Percentiles rank a stretch among this genome's conserved stretches.
Conservation (phyloP, 441 rosid genomes). For the Croton laevigatus region DNA sequence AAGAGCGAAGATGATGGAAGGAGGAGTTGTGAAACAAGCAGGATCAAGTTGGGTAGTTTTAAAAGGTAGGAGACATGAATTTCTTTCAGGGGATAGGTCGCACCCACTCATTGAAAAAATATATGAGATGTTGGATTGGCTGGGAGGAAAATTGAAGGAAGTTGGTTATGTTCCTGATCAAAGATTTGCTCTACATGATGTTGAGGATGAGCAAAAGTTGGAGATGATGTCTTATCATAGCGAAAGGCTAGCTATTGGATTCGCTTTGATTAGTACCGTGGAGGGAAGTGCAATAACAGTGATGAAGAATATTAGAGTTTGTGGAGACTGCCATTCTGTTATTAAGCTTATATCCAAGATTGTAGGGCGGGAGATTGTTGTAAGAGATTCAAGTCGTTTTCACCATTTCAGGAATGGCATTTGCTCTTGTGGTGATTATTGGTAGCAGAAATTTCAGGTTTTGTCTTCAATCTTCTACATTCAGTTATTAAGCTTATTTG, state of each 20-base stretch:
- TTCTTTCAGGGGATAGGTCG: conserved; percentile 56
- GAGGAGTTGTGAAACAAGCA: conserved; percentile 50
- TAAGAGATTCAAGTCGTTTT: conserved; percentile 51
- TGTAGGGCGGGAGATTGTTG: conserved; percentile 43
- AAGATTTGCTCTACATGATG: conserved; percentile 55
- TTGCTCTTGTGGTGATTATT: conserved; percentile 64
- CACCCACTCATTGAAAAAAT: conserved; percentile 41
- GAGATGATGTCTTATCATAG: conserved; percentile 57
- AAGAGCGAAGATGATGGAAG: conserved; percentile 45
- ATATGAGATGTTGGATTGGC: conserved; percentile 52
- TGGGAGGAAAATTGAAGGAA: conserved; percentile 55
- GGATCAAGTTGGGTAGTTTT: conserved; percentile 71
- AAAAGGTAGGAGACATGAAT: conserved; percentile 50
- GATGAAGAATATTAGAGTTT: conserved; percentile 64
- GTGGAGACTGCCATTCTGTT: conserved; percentile 65
- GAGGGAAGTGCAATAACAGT: conserved; percentile 50
- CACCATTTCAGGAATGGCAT: conserved; percentile 49
- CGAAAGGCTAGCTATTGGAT: conserved; percentile 68
- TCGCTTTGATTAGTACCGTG: conserved; percentile 44
- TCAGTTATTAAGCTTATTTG: too few relatives aligned
- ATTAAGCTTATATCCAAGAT: conserved; percentile 47
- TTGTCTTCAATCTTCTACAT: too few relatives aligned
- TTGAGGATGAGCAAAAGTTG: conserved; percentile 62
- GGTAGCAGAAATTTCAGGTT: conserved; percentile 32
- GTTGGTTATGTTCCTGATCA: conserved; percentile 55